These are phyloP conservation scores for Volvox africanus DNA, from an alignment of 139 green algal species.

Conservation along the genomic window DNA sequence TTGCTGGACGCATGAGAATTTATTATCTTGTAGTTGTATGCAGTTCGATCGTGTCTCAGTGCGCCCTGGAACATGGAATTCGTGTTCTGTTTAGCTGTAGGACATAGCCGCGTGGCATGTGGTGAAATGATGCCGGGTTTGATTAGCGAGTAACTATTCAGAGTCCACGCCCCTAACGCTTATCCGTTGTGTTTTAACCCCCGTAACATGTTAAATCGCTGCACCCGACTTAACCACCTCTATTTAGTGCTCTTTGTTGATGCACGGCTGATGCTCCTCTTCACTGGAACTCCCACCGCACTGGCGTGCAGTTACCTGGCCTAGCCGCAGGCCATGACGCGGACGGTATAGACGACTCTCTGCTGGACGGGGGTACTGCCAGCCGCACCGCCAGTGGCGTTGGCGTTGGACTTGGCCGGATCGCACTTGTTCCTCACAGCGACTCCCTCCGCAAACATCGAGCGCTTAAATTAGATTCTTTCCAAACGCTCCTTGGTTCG, in stretches of 20 bases:
- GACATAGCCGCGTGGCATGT: no score
- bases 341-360: not conserved
- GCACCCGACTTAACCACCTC: not conserved
- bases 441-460: constrained; percentile 53
- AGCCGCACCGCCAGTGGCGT: constrained; percentile 6
- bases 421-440: constrained; percentile 13
- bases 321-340: not conserved
- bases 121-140: no score
- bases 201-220: not conserved
- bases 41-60: no score
- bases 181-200: not conserved
- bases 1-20: not conserved
- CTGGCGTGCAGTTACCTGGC: not conserved
- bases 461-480: constrained; percentile 57
- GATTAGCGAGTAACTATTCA: no score
- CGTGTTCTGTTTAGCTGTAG: no score
- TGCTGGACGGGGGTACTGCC: not conserved
- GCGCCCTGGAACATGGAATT: no score
- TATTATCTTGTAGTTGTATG: no score
- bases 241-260: no score
- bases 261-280: no score
- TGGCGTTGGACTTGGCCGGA: no score
- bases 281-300: not conserved
- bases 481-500: constrained; percentile 77
- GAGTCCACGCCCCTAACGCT: no score